Percentiles rank a stretch among this genome's conserved stretches.
phyloP scores from a whole-genome alignment of 2,329 filamentous ascomycete species.

The Fusarium vanettenii region DNA sequence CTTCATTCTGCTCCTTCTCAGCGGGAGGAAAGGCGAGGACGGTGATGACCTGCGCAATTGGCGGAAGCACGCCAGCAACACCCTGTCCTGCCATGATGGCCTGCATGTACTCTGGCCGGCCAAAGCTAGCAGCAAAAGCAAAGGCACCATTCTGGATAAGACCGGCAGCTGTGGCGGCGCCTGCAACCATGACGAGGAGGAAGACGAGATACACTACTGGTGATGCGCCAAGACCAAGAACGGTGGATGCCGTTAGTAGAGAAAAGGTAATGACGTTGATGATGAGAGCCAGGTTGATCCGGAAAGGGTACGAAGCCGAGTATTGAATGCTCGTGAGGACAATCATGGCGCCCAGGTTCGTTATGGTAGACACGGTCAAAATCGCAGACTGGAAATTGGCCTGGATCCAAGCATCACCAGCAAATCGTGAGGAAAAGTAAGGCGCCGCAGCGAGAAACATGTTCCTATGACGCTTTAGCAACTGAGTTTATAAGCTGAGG shows the following conservation, averaged over 20 bases:
- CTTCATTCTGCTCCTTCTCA: slow-evolving; percentile 40
- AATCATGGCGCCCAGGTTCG: slow-evolving; percentile 81
- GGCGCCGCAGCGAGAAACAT: slow-evolving; percentile 97
- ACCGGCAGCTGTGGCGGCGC: slow-evolving; percentile 82
- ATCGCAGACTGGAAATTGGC: slow-evolving; percentile 91
- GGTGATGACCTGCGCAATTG: slow-evolving; percentile 85
- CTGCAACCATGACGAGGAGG: slow-evolving; percentile 82
- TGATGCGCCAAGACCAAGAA: slow-evolving; percentile 70
- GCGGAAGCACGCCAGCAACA: slow-evolving; percentile 89
- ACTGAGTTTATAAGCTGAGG: neutral
- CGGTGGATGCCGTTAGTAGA: slow-evolving; percentile 83
- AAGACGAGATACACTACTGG: slow-evolving; percentile 81
- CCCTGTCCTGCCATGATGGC: slow-evolving; percentile 96
- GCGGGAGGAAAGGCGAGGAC: slow-evolving; percentile 70
- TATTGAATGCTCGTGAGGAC: slow-evolving; percentile 84
- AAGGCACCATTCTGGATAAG: slow-evolving; percentile 95
- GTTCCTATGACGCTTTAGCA: slow-evolving; percentile 71
- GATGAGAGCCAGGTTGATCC: slow-evolving; percentile 81
- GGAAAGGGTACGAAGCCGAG: slow-evolving; percentile 86
- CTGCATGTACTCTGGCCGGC: slow-evolving; percentile 89
- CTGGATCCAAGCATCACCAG: slow-evolving; percentile 75
- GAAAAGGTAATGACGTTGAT: slow-evolving; percentile 83
- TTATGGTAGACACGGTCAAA: slow-evolving; percentile 85
- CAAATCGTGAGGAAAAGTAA: slow-evolving; percentile 89
- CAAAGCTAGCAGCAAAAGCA: slow-evolving; percentile 89